A percentile compares a stretch with the other conserved stretches of the same genome.
Evolutionary conservation across 179 eudicot species (phyloP).

Genomic region (Gypsophila paniculata): DNA sequence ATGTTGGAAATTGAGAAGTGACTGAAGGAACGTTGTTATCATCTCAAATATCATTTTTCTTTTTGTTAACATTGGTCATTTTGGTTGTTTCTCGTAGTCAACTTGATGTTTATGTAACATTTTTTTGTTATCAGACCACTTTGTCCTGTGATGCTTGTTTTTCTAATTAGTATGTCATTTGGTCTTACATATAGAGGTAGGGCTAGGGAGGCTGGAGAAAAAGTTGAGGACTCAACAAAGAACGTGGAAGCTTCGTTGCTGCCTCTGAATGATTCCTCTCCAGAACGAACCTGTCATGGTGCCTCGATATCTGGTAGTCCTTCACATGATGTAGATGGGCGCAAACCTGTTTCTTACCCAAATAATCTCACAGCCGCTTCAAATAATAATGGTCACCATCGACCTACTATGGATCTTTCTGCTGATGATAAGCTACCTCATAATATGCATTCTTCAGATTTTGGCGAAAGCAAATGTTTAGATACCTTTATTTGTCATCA

Average conservation of each 20-base stretch:
- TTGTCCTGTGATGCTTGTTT: conserved; percentile 3
- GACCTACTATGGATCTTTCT: conserved; percentile 33
- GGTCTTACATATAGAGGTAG: conserved; percentile 33
- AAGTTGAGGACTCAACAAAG: conserved; percentile 26
- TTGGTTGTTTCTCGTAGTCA: not conserved
- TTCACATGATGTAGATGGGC: conserved; percentile 36
- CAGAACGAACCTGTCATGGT: conserved; percentile 34
- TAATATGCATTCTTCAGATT: conserved; percentile 33
- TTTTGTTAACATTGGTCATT: not conserved
- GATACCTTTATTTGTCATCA: conserved; percentile 25
- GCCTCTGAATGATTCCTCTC: conserved; percentile 27
- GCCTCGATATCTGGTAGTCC: conserved; percentile 41
- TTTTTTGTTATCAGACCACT: not conserved
- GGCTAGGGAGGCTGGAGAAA: conserved; percentile 29
- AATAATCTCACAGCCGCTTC: conserved; percentile 31
- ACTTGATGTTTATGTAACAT: not conserved
- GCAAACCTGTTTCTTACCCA: conserved; percentile 37
- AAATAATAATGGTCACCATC: conserved; percentile 29
- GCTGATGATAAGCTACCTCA: conserved; percentile 36
- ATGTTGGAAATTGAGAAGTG: not conserved
- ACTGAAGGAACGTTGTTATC: not conserved
- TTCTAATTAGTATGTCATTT: conserved; percentile 15
- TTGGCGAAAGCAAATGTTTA: conserved; percentile 21
- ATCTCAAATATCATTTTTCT: too few species aligned
- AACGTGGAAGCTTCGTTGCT: conserved; percentile 22